Evolutionary conservation across 1,284 basidiomycete species (phyloP), one percentile per base, ranked within the genome.

Genomic region (Malassezia sp.): DNA sequence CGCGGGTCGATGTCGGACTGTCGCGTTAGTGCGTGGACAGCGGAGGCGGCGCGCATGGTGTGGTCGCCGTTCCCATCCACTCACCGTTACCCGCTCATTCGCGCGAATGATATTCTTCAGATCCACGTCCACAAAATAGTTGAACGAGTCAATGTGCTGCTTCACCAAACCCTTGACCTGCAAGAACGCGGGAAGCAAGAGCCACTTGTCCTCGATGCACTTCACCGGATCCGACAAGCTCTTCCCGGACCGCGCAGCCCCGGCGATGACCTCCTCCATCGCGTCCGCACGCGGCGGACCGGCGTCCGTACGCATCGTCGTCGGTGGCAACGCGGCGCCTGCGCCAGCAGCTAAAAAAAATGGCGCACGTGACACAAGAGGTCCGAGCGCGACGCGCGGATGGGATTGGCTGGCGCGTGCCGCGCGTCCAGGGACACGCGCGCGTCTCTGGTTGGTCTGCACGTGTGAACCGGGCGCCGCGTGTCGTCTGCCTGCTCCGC

Each of bases 61-160:
- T 5, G 15, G 24, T 12, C 20, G 21, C 7, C 24, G 15, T 29
- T 37, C 31, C 21, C 17, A 6, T 7, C 15, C 21, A 41, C 42
- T 28, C 21, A 43, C 49, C n/a, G 65, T 69, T 53, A 64, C 60
- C 37, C 59, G 58, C 41, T 66, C 61, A 49, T 67, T 67, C 22
- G 60, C 60, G 40, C 64, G 61, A 45, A 72, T 81, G 62, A 99
- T 96, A 61, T 91, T 91, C 71, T 90, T 91, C 45, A 69, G 60
- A 41, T 64, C 66, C 29, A 85, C 83, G 65, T 97, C 85, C 62
- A 97, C 87, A 71, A 99, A 97, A 73, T 96, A 93, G 75, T 99
- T 97, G 81, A 93, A 99, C 8, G 90, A 96, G 73, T 99, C 95
- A 61, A 97, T 87, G 70, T 99, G 93, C 71, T 99, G 93, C 74